phyloP scores from a whole-genome alignment of 345 rosid genomes.

The Heritiera littoralis region DNA sequence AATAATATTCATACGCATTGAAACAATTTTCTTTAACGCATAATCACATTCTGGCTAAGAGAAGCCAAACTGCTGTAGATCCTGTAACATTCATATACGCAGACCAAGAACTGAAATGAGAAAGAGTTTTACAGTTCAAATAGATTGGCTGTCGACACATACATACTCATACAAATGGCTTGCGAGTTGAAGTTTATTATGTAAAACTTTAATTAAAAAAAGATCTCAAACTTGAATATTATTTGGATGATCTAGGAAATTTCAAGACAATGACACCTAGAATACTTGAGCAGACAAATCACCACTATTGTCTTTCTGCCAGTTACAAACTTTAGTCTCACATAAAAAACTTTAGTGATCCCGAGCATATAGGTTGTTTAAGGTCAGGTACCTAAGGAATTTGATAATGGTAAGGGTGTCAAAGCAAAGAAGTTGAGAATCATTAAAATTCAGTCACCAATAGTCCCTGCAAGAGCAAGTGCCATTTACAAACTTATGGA shows the following conservation, averaged over 20 bases:
- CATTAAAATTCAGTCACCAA: constrained; percentile 2
- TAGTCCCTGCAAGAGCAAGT: constrained; percentile 32
- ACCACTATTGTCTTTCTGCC: background rate
- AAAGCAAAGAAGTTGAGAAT: background rate
- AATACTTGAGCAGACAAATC: background rate
- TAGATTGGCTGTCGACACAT: background rate
- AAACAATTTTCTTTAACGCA: background rate
- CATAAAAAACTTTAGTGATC: background rate
- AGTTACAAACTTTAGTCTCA: background rate
- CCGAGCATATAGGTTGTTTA: no score
- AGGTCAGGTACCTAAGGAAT: background rate
- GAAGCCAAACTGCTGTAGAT: no score
- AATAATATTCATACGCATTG: no score
- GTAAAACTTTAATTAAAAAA: background rate
- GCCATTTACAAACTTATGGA: constrained; percentile 37
- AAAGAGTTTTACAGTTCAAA: background rate
- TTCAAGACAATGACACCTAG: background rate
- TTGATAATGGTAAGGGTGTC: background rate
- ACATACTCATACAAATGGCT: background rate
- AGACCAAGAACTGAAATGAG: background rate
- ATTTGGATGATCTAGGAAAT: background rate
- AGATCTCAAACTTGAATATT: background rate
- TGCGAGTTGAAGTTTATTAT: background rate
- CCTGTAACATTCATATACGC: background rate
- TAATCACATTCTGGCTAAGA: background rate